Evolutionary conservation across 768 basidiomycete genomes (phyloP), one percentile per base, ranked within the genome.

Genomic region (Lactarius hatsudake): DNA sequence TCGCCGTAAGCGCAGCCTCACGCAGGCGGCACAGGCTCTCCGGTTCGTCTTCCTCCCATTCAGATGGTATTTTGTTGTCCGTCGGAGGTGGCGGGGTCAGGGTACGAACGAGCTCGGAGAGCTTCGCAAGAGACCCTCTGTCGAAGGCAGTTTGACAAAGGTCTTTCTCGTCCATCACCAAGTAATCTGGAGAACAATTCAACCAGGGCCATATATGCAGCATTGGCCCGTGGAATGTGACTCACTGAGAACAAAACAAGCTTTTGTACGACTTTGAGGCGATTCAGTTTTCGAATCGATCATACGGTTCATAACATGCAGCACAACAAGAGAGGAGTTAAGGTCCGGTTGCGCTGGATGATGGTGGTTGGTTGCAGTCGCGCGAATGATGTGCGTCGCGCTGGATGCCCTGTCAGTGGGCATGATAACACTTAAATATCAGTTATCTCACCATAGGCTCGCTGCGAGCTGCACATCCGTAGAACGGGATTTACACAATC

Each of bases 241-340:
- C 87, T 17, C 66, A 94, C 91, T 87, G 0, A 96, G 76, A 18
- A 89, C 83, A 73, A 90, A 91, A 73, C 92, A 93, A 0, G 91
- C 88, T 73, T 84, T 88, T 1, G 85, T 86, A 40, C 84, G 81
- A 20, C 76, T 82, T 55, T 76, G 75, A 3, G 79, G 74, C 28
- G 77, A 73, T 59, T 86, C 83, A 7, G 74, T 69, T 1, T 80
- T 72, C 2, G 81, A 79, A 1, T 78, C 74, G 26, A 92, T 76
- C 54, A 90, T 78, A 5, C 86, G 82, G 68, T 87, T 89, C 38
- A 92, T 77, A 54, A 91, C 83, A 69, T 89, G 87, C 63, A 91
- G 83, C n/a, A 93, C 81, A 1, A 86, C 84, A 59, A 86, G 79
- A 0, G 84, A 79, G 12, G 83, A 79, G 1, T 78, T 71, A 23